Conservation (phyloP, 2,329 filamentous ascomycete species). For the Fragosphaeria purpurea region DNA sequence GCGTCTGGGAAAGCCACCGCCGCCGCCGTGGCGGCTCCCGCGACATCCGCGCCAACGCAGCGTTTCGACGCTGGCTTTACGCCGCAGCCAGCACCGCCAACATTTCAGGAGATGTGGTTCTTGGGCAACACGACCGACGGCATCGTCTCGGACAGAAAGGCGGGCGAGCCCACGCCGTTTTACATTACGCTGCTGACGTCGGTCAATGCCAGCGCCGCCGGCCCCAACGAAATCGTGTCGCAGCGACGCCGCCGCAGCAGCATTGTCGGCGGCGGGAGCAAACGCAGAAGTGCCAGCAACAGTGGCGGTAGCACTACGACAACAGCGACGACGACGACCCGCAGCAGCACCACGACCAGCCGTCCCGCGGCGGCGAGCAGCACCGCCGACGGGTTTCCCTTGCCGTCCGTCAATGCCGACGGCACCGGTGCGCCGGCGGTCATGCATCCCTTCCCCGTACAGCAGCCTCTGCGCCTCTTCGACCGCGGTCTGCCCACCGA, state of each 20-base stretch:
- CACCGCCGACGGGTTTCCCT: conserved; percentile 41
- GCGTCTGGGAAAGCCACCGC: neutral
- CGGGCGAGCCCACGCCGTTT: conserved; percentile 80
- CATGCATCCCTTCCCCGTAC: conserved; percentile 58
- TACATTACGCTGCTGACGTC: conserved; percentile 64
- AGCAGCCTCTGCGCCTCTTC: conserved; percentile 76
- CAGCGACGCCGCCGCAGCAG: neutral
- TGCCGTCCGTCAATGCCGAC: conserved; percentile 52
- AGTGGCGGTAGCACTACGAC: conserved; percentile 2
- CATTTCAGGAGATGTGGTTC: conserved; percentile 64
- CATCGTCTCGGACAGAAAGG: conserved; percentile 55
- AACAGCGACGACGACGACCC: conserved; percentile 4
- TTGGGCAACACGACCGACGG: conserved; percentile 78
- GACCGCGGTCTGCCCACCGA: conserved; percentile 72
- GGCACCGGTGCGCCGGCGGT: conserved; percentile 63
- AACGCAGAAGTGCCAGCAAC: conserved; percentile 9
- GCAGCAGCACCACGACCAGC: conserved; percentile 8
- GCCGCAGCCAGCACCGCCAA: conserved; percentile 47
- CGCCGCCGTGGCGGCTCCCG: neutral
- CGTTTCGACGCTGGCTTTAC: conserved; percentile 25
- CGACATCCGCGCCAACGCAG: neutral
- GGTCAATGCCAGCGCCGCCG: conserved; percentile 22
- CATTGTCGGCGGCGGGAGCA: conserved; percentile 7
- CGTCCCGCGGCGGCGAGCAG: conserved; percentile 9
- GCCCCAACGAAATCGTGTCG: conserved; percentile 17